Evolutionary conservation across 176 grass and related monocot species (phyloP), one percentile per base, ranked within the genome.

Genomic region (Eremochloa ophiuroides): DNA sequence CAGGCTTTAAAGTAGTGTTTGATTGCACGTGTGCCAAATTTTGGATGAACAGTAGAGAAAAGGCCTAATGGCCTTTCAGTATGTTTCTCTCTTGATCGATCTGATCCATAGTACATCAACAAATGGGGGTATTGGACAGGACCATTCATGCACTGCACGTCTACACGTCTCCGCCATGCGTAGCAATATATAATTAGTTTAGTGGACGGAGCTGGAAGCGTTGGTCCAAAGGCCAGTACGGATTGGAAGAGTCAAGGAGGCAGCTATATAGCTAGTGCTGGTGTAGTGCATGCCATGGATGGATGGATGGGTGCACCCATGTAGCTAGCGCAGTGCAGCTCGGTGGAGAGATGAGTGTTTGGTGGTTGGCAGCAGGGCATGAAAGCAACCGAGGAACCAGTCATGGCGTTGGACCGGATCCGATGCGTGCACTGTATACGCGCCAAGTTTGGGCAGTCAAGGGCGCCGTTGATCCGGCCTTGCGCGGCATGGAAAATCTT

Each of bases 321-420:
- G 6, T 14, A 66, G 65, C 5, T n/a, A n/a, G 34, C 34, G 5
- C 5, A 35, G 50, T 74, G 26, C 10, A 6, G 58, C 10, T 3
- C 44, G 12, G 12, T 69, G 34, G 38, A 69, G 3, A 3, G 34
- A 35, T 14, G 12, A 18, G 61, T 71, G 40, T 1, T 27, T 30
- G 59, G 73, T 44, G 66, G 75, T 88, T 75, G 87, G 76, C 66
- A 78, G 80, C 27, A 37, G 20, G 1, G 9, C 9, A 50, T 75
- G 51, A 88, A 80, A 60, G 61, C 76, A 75, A 50, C 51, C 40
- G 0, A 35, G 62, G 80, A 88, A 80, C 20, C 1, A 41, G 70
- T 85, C 82, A 4, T 53, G 13, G 48, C 9, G 23, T 84, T 80
- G 50, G 69, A 84, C 81, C 0, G 5, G 69, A 73, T 73, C 30